These are phyloP conservation scores for Tilletia walkeri DNA, from an alignment of 1,284 basidiomycete species.

Conservation along the genomic window DNA sequence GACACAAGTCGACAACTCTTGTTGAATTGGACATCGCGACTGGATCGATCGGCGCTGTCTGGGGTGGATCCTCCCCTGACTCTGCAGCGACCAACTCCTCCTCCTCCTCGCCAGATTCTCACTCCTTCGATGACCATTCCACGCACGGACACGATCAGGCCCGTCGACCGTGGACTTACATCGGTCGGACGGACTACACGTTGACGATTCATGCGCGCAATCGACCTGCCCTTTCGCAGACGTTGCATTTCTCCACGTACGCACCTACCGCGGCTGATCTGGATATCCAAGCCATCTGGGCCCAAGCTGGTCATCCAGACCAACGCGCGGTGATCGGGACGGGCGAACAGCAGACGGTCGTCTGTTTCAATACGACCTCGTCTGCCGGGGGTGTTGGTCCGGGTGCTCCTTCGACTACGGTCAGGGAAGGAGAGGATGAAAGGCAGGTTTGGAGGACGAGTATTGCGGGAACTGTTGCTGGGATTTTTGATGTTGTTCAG, in stretches of 20 bases:
- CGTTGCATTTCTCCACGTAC: slow-evolving; percentile 50
- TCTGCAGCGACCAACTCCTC: neutral
- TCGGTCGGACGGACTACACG: slow-evolving; percentile 53
- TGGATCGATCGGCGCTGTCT: slow-evolving; percentile 73
- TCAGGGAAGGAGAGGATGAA: slow-evolving; percentile 14
- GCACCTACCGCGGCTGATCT: slow-evolving; percentile 50
- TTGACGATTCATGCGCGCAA: slow-evolving; percentile 49
- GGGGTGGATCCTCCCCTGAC: slow-evolving; percentile 58
- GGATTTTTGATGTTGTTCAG: slow-evolving; percentile 46
- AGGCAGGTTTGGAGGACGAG: slow-evolving; percentile 35
- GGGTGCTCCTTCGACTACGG: neutral
- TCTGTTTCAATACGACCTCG: slow-evolving; percentile 41
- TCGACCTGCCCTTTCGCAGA: slow-evolving; percentile 42
- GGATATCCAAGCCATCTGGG: slow-evolving; percentile 46
- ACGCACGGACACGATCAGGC: neutral
- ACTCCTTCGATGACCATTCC: slow-evolving; percentile 3
- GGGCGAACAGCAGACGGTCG: slow-evolving; percentile 47
- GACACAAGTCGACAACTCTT: slow-evolving; percentile 77
- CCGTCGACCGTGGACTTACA: slow-evolving; percentile 29
- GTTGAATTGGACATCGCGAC: slow-evolving; percentile 78
- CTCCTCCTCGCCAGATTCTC: no score
- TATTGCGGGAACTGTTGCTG: slow-evolving; percentile 36
- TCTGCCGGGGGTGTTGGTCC: neutral
- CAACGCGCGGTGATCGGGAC: slow-evolving; percentile 40
- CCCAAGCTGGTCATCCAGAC: slow-evolving; percentile 34